These are phyloP conservation scores for Colletotrichum aenigma DNA, from an alignment of 2,329 filamentous ascomycete species.

Conservation along the genomic window DNA sequence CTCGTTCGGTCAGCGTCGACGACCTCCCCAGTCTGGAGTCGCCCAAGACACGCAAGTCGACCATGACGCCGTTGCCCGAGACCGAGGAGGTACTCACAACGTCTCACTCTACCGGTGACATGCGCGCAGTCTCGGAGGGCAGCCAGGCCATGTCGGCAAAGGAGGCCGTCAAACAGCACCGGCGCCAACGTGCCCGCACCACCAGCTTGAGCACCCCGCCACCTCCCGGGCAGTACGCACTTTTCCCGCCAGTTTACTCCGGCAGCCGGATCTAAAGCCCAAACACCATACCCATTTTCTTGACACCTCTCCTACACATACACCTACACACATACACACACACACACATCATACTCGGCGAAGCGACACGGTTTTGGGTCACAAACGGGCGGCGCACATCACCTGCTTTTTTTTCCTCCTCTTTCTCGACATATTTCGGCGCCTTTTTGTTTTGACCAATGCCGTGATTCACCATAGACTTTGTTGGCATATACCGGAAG, in stretches of 20 bases:
- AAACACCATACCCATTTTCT: background rate
- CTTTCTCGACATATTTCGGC: background rate
- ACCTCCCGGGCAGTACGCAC: slow-evolving; percentile 51
- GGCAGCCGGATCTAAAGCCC: slow-evolving; percentile 34
- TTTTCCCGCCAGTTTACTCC: slow-evolving; percentile 42
- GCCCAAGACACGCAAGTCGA: slow-evolving; percentile 1
- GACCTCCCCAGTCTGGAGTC: slow-evolving; percentile 23
- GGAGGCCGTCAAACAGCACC: slow-evolving; percentile 30
- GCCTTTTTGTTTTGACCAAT: background rate
- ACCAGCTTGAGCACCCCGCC: slow-evolving; percentile 48
- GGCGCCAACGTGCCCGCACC: slow-evolving; percentile 48
- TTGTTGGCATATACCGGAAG: slow-evolving; percentile 1
- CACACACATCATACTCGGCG: background rate
- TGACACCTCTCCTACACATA: background rate
- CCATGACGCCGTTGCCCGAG: slow-evolving; percentile 18
- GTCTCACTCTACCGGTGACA: slow-evolving; percentile 13
- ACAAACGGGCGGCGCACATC: background rate
- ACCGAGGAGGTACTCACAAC: slow-evolving; percentile 9
- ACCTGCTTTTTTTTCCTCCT: background rate
- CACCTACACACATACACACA: background rate
- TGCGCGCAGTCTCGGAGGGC: slow-evolving; percentile 1
- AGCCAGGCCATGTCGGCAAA: slow-evolving; percentile 25
- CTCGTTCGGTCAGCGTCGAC: slow-evolving; percentile 27
- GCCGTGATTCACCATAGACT: slow-evolving; percentile 8
- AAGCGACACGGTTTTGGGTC: background rate